Percentiles rank a stretch among this genome's conserved stretches.
Conservation (phyloP, 2,329 filamentous ascomycete genomes). For the Dactylonectria macrodidyma region DNA sequence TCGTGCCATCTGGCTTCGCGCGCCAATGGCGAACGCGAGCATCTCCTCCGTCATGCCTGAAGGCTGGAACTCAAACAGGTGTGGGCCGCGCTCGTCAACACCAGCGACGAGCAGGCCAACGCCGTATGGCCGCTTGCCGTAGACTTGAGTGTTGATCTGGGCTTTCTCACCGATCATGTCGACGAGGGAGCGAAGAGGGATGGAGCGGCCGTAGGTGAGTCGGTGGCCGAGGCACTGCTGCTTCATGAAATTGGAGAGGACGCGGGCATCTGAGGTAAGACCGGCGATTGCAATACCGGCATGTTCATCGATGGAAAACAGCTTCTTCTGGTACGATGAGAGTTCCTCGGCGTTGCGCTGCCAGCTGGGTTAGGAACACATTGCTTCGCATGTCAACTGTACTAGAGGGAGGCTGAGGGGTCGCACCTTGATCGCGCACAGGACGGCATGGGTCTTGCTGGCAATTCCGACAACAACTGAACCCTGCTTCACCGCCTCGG, state of each 20-base stretch:
- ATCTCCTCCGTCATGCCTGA: constrained; percentile 98
- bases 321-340: constrained; percentile 99
- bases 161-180: constrained; percentile 95
- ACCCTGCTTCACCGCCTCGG: constrained; percentile 98
- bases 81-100: constrained; percentile 93
- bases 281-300: constrained; percentile 96
- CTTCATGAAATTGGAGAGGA: constrained; percentile 99
- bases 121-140: constrained; percentile 96
- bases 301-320: constrained; percentile 96
- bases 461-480: constrained; percentile 97
- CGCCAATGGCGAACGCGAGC: constrained; percentile 95
- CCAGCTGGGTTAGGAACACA: constrained; percentile 26
- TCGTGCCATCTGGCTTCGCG: constrained; percentile 95
- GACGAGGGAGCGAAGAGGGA: constrained; percentile 91
- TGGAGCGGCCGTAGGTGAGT: constrained; percentile 94
- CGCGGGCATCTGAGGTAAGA: constrained; percentile 96
- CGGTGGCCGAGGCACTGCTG: constrained; percentile 97
- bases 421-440: constrained; percentile 93
- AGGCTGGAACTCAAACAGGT: constrained; percentile 98
- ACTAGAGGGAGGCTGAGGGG: constrained; percentile 20
- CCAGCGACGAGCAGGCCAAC: constrained; percentile 94
- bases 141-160: constrained; percentile 97
- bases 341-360: constrained; percentile 99
- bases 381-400: constrained; percentile 18
- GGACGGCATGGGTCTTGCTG: constrained; percentile 97